Evolutionary conservation across 306 rosid species (phyloP).

Genomic region (Gleditsia sinensis): DNA sequence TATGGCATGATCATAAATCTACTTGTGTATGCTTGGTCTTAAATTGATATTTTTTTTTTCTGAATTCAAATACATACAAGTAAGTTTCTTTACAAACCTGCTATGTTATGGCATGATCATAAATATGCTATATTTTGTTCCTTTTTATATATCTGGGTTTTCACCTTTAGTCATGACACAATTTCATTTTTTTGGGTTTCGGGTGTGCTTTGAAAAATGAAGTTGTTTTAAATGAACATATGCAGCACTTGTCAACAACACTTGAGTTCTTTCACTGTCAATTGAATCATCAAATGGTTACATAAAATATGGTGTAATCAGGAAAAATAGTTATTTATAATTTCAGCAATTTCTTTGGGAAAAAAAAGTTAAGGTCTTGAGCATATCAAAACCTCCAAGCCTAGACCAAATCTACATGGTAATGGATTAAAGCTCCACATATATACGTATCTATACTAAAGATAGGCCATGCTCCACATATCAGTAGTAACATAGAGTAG

Average conservation of each 20-base stretch:
- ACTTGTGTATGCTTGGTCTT: too few species aligned
- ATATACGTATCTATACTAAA: neutral
- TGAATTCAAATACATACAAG: too few species aligned
- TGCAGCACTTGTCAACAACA: slow-evolving; percentile 70
- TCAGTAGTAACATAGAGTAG: neutral
- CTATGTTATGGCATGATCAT: too few species aligned
- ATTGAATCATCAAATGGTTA: slow-evolving; percentile 19
- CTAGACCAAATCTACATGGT: neutral
- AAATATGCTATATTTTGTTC: too few species aligned
- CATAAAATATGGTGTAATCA: neutral
- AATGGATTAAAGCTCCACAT: neutral
- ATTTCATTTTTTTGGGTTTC: too few species aligned
- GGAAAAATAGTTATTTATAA: neutral
- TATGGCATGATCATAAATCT: too few species aligned
- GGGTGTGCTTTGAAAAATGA: slow-evolving; percentile 63
- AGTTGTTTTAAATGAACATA: slow-evolving; percentile 64
- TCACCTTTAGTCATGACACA: too few species aligned
- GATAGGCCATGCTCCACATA: neutral
- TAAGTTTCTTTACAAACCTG: too few species aligned
- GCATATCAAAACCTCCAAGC: neutral
- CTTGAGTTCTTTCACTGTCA: slow-evolving; percentile 62
- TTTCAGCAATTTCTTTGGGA: neutral
- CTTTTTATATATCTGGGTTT: too few species aligned
- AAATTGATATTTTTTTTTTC: too few species aligned
- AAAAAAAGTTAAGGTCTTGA: neutral